Conservation (phyloP, 78 protist species). For the Monosiga brevicollis region DNA sequence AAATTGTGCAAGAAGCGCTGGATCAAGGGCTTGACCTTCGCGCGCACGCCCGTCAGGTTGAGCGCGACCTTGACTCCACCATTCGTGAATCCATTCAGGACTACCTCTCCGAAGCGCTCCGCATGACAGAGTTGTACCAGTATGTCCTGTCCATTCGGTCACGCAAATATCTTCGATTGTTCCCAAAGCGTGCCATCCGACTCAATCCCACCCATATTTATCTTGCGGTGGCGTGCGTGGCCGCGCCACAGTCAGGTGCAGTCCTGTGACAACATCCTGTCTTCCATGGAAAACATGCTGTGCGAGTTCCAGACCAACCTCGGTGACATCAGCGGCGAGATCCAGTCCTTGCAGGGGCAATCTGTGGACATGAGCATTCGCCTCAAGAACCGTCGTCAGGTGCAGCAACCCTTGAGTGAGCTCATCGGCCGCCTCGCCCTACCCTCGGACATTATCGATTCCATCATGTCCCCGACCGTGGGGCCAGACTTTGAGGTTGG, state of each 20-base stretch:
- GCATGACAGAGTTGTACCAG: constrained; percentile 26
- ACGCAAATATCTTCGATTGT: neutral
- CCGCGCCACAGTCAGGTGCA: constrained; percentile 9
- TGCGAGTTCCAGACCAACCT: constrained; percentile 33
- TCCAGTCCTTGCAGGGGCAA: constrained; percentile 43
- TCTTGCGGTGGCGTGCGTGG: neutral
- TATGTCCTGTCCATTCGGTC: neutral
- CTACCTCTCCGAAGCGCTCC: constrained; percentile 19
- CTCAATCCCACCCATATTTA: neutral
- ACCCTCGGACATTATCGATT: no score
- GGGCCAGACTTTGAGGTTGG: no score
- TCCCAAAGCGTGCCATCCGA: neutral
- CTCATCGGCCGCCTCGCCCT: no score
- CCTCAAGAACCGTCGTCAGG: constrained; percentile 25
- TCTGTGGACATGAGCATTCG: constrained; percentile 29
- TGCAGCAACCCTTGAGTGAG: neutral
- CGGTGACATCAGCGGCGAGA: constrained; percentile 26
- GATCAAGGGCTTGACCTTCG: constrained; percentile 15
- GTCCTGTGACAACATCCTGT: constrained; percentile 28
- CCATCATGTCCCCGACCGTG: no score
- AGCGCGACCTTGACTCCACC: neutral
- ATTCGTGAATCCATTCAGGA: constrained; percentile 8
- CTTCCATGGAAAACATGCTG: constrained; percentile 36
- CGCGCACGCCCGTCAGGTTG: constrained; percentile 5
- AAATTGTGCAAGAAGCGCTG: constrained; percentile 18